These are phyloP conservation scores for Auriscalpium vulgare DNA, from an alignment of 768 basidiomycete genomes.

Conservation along the genomic window DNA sequence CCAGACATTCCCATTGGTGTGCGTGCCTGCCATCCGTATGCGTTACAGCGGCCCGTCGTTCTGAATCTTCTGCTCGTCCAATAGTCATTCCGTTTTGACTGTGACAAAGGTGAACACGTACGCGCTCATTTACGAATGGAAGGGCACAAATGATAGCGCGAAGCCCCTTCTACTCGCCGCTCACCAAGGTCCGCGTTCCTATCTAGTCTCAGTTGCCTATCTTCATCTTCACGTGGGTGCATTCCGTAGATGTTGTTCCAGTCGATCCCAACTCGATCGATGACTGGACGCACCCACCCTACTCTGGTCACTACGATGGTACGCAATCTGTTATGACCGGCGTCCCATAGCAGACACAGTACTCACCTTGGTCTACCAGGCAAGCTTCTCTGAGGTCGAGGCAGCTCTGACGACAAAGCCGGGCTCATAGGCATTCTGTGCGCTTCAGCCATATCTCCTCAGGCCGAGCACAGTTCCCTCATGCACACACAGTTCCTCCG, in stretches of 20 bases:
- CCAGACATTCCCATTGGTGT: slow-evolving; percentile 56
- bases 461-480: not conserved
- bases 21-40: slow-evolving; percentile 12
- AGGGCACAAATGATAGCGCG: slow-evolving; percentile 37
- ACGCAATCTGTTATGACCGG: not conserved
- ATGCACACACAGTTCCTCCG: slow-evolving; percentile 23
- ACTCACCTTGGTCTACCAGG: slow-evolving; percentile 7
- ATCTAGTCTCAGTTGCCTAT: not conserved
- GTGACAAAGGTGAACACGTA: slow-evolving; percentile 54
- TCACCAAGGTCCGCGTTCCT: slow-evolving; percentile 35
- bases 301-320: slow-evolving; percentile 57
- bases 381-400: slow-evolving; percentile 26
- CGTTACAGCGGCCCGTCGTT: too few relatives aligned
- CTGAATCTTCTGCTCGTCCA: not conserved
- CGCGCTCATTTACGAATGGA: slow-evolving; percentile 55
- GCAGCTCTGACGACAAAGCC: slow-evolving; percentile 28
- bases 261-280: slow-evolving; percentile 47
- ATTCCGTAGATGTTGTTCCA: slow-evolving; percentile 55
- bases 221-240: not conserved
- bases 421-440: slow-evolving; percentile 27
- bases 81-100: slow-evolving; percentile 40
- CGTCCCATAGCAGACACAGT: not conserved
- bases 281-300: slow-evolving; percentile 55
- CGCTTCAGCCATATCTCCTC: not conserved
- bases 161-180: slow-evolving; percentile 50